These are phyloP conservation scores for Cladophialophora exuberans DNA, from an alignment of 2,329 filamentous ascomycete genomes.

Conservation along the genomic window DNA sequence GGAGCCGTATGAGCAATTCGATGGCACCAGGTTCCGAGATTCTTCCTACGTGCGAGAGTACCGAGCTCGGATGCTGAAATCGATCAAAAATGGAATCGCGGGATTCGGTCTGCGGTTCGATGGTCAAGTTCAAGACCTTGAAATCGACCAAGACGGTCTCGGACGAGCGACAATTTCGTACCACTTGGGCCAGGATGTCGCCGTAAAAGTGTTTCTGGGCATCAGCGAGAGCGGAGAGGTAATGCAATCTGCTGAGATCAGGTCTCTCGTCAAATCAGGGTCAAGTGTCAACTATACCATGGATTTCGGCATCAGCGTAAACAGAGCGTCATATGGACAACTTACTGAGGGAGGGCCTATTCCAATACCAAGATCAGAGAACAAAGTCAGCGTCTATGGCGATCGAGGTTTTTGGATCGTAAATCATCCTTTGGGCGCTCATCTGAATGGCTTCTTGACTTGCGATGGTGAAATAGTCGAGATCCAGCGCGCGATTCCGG, in stretches of 20 bases:
- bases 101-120: slow-evolving; percentile 21
- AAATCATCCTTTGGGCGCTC: slow-evolving; percentile 14
- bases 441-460: slow-evolving; percentile 8
- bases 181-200: not conserved
- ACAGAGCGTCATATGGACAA: slow-evolving; percentile 22
- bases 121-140: not conserved
- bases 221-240: slow-evolving; percentile 13
- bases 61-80: slow-evolving; percentile 17
- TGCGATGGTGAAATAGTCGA: slow-evolving; percentile 1
- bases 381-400: slow-evolving; percentile 2
- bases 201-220: slow-evolving; percentile 12
- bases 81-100: slow-evolving; percentile 7
- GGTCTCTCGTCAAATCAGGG: not conserved
- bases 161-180: slow-evolving; percentile 14
- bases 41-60: slow-evolving; percentile 17
- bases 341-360: slow-evolving; percentile 24
- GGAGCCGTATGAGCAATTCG: slow-evolving; percentile 22
- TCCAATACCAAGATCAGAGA: slow-evolving; percentile 18
- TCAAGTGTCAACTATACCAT: slow-evolving; percentile 7
- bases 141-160: slow-evolving; percentile 7
- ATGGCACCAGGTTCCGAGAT: slow-evolving; percentile 18
- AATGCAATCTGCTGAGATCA: slow-evolving; percentile 17
- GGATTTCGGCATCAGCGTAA: slow-evolving; percentile 19
- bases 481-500: not conserved
- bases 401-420: slow-evolving; percentile 1